Evolutionary conservation across 345 rosid species (phyloP).

Genomic region (Sisymbrium irio): DNA sequence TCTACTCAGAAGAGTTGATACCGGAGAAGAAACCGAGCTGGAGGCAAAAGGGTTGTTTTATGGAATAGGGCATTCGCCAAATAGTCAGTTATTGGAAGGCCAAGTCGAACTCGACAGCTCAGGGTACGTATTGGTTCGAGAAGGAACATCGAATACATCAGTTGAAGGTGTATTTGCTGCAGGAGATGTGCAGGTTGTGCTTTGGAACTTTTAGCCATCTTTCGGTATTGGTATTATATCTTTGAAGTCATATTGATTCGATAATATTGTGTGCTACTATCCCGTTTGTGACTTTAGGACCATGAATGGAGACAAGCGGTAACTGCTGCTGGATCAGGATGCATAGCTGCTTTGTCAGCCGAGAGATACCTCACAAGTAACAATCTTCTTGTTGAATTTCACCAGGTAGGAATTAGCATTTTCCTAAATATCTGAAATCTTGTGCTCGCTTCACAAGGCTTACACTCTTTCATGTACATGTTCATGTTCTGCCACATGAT

Average conservation of each 20-base stretch:
- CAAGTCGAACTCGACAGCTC: constrained; percentile 86
- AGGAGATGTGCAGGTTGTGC: constrained; percentile 91
- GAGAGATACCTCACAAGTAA: constrained; percentile 91
- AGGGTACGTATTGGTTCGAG: constrained; percentile 74
- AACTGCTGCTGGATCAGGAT: constrained; percentile 97
- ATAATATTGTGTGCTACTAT: constrained; percentile 13
- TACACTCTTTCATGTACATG: constrained; percentile 5
- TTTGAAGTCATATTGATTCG: constrained; percentile 16
- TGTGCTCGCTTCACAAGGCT: constrained; percentile 15
- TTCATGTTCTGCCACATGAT: constrained; percentile 24
- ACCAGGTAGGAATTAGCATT: constrained; percentile 57
- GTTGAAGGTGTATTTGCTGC: constrained; percentile 95
- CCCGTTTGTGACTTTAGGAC: constrained; percentile 49
- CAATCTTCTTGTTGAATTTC: constrained; percentile 86
- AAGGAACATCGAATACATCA: constrained; percentile 81
- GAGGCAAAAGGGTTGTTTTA: constrained; percentile 97
- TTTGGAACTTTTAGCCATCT: constrained; percentile 17
- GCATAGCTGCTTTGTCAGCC: constrained; percentile 92
- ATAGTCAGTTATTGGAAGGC: constrained; percentile 83
- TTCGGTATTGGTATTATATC: neutral
- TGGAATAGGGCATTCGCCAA: constrained; percentile 97
- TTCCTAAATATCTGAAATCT: neutral
- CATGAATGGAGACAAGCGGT: constrained; percentile 98
- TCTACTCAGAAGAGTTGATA: constrained; percentile 63
- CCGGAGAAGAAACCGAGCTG: constrained; percentile 78